Percentiles rank a stretch among this genome's conserved stretches.
Conservation (phyloP, 2,329 filamentous ascomycete genomes). For the Pyrenophora tritici-repentis region DNA sequence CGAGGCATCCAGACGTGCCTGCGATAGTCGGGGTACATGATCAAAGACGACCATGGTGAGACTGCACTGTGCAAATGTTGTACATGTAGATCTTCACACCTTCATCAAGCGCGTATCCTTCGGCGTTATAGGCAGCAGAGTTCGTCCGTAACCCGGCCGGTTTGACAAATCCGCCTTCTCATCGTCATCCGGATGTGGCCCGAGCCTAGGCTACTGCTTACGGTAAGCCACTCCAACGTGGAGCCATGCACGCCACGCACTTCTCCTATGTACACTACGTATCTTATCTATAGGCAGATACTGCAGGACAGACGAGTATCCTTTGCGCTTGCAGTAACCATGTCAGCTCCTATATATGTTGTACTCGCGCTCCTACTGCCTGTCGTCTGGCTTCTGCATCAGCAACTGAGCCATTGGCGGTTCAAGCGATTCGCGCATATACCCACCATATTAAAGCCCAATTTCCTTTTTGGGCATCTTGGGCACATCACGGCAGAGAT, state of each 20-base stretch:
- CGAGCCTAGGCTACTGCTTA: slow-evolving; percentile 1
- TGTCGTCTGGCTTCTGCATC: slow-evolving; percentile 27
- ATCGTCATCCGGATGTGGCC: not conserved
- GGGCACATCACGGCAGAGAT: slow-evolving; percentile 33
- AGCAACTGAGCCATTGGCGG: slow-evolving; percentile 31
- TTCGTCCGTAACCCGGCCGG: slow-evolving; percentile 1
- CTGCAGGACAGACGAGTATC: not conserved
- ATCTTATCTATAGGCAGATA: not conserved
- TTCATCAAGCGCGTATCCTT: not conserved
- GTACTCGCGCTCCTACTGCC: slow-evolving; percentile 27
- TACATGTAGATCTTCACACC: not conserved
- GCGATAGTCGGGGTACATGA: slow-evolving; percentile 27
- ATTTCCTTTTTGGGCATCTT: slow-evolving; percentile 36
- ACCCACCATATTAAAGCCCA: slow-evolving; percentile 24
- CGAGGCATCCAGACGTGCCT: slow-evolving; percentile 41
- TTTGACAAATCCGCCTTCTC: not conserved
- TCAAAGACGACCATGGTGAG: slow-evolving; percentile 16
- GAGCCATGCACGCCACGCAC: not conserved
- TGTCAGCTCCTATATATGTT: slow-evolving; percentile 25
- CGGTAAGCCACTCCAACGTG: not conserved
- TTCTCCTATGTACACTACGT: not conserved
- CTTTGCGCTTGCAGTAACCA: slow-evolving; percentile 3
- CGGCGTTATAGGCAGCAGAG: not conserved
- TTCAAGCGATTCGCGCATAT: slow-evolving; percentile 33
- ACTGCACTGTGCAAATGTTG: no score